Conservation (phyloP, 495 filamentous ascomycete genomes). For the Daldinia loculata region DNA sequence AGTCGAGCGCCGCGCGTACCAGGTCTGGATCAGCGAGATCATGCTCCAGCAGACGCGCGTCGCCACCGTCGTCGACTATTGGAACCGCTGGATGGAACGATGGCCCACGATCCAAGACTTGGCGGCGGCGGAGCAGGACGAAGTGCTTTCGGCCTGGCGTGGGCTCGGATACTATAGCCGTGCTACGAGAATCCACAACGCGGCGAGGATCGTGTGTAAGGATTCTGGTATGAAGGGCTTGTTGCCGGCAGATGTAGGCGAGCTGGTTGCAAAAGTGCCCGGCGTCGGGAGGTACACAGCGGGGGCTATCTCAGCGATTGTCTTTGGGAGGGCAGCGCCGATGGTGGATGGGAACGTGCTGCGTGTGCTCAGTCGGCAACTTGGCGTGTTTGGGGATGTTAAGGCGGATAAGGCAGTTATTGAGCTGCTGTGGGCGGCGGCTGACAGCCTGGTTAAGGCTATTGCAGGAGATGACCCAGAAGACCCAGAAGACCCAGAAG, state of each 20-base stretch:
- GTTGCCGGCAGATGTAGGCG: constrained; percentile 46
- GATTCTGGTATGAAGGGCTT: constrained; percentile 41
- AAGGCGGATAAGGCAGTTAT: constrained; percentile 51
- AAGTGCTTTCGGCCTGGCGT: constrained; percentile 52
- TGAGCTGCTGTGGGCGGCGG: constrained; percentile 55
- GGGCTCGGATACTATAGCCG: constrained; percentile 59
- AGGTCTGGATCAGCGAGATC: constrained; percentile 61
- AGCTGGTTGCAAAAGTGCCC: constrained; percentile 47
- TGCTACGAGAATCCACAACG: constrained; percentile 51
- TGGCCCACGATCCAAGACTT: constrained; percentile 54
- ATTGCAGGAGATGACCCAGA: constrained; percentile 44
- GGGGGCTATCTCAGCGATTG: constrained; percentile 57
- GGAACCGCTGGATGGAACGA: constrained; percentile 55
- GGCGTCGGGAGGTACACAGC: constrained; percentile 59
- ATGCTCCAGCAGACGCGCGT: constrained; percentile 63
- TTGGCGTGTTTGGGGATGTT: constrained; percentile 53
- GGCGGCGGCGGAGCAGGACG: constrained; percentile 48
- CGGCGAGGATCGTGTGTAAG: constrained; percentile 48
- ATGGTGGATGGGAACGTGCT: constrained; percentile 62
- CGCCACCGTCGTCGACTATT: constrained; percentile 54
- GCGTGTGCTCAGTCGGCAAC: constrained; percentile 54
- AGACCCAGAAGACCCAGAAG: not conserved
- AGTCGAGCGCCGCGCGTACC: constrained; percentile 54
- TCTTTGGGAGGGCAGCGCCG: constrained; percentile 52
- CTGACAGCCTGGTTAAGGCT: constrained; percentile 49